These are phyloP conservation scores for Euryodendron excelsum DNA, from an alignment of 148 eudicot species.

Conservation along the genomic window DNA sequence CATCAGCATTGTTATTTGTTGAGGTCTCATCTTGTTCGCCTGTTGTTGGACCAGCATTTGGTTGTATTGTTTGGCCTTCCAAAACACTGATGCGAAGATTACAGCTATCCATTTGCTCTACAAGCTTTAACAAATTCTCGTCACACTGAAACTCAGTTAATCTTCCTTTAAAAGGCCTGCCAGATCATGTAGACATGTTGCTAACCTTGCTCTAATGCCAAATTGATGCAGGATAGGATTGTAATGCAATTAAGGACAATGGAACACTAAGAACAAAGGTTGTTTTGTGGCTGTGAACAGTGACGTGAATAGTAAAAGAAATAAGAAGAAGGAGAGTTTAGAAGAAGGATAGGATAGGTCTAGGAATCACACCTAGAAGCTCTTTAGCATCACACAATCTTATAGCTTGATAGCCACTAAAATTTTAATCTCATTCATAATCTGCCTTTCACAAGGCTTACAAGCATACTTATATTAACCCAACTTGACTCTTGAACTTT, in stretches of 20 bases:
- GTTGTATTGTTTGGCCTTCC: not conserved
- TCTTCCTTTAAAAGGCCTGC: not conserved
- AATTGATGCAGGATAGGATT: not conserved
- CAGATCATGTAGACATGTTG: not conserved
- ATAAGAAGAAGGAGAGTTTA: not conserved
- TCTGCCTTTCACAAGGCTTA: no score
- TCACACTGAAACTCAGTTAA: not conserved
- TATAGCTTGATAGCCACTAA: no score
- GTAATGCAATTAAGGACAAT: not conserved
- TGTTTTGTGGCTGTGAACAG: not conserved
- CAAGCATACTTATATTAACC: no score
- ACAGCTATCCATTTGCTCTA: not conserved
- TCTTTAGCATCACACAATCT: not conserved
- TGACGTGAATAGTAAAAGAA: not conserved
- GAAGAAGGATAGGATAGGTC: no score
- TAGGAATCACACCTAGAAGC: not conserved
- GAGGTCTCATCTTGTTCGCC: not conserved
- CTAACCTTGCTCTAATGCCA: not conserved
- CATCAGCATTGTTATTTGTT: no score
- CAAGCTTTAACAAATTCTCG: not conserved
- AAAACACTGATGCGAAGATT: not conserved
- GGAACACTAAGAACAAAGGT: not conserved
- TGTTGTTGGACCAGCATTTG: not conserved
- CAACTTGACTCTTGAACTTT: no score
- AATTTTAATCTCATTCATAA: no score